Percentiles rank a stretch among this genome's conserved stretches.
phyloP scores from a whole-genome alignment of 2,329 filamentous ascomycete genomes.

The Macroventuria anomochaeta region DNA sequence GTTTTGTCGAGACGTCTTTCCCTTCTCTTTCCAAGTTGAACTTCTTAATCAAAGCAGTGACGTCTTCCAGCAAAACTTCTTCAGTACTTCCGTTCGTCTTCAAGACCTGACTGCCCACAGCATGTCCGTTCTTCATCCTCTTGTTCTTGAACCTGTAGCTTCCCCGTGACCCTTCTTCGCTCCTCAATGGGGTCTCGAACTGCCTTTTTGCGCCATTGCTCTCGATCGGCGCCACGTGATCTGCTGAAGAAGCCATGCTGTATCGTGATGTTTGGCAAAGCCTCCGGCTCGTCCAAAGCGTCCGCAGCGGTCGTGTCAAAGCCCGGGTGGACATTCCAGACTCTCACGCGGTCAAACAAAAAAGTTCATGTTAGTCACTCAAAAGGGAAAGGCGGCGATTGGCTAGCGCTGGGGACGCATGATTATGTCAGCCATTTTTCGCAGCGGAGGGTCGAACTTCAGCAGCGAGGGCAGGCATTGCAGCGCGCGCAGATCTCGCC shows the following conservation, averaged over 20 bases:
- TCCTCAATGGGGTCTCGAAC: slow-evolving; percentile 42
- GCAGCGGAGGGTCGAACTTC: slow-evolving; percentile 10
- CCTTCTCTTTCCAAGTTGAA: slow-evolving; percentile 33
- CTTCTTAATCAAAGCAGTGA: slow-evolving; percentile 52
- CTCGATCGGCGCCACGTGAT: slow-evolving; percentile 39
- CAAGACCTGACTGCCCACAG: slow-evolving; percentile 43
- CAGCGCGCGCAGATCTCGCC: slow-evolving; percentile 12
- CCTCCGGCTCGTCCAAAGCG: slow-evolving; percentile 28
- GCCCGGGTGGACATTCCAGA: slow-evolving; percentile 32
- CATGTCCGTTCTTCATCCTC: slow-evolving; percentile 55
- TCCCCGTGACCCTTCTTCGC: slow-evolving; percentile 43
- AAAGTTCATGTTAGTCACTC: slow-evolving; percentile 34
- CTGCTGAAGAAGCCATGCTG: slow-evolving; percentile 45
- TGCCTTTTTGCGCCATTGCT: slow-evolving; percentile 45
- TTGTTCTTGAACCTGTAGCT: slow-evolving; percentile 54
- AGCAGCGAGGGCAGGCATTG: background rate
- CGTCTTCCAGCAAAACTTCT: slow-evolving; percentile 56
- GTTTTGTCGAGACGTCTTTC: slow-evolving; percentile 18
- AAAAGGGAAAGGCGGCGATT: slow-evolving; percentile 34
- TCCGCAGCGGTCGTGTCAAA: slow-evolving; percentile 36
- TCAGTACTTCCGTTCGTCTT: slow-evolving; percentile 56
- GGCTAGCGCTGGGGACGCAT: slow-evolving; percentile 24
- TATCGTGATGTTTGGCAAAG: slow-evolving; percentile 19
- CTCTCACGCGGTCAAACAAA: slow-evolving; percentile 18
- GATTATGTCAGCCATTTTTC: slow-evolving; percentile 34